Evolutionary conservation across 352 stramenopile species (phyloP), one percentile per base, ranked within the genome.

Genomic region (Globisporangium paddicum): DNA sequence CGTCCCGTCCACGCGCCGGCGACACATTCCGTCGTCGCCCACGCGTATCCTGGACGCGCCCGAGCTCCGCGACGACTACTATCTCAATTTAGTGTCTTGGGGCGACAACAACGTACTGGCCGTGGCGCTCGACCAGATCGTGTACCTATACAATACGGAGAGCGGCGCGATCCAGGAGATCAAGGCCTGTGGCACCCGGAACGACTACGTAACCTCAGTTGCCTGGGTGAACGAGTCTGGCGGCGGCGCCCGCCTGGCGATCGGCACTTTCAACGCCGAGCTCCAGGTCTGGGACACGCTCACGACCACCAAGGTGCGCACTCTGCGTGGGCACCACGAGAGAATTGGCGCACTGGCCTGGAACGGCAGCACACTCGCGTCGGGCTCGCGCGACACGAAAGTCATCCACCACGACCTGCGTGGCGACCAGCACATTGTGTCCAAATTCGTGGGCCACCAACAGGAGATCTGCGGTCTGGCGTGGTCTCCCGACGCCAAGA

Each of bases 31-130:
- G 6, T 76, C 66, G 28, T 70, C 65, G n/a, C 67, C 76, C 3
- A 70, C 62, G 13, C 77, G 90, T n/a, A 97, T 98, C 62, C 68
- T 99, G 13, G 96, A 99, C 74, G 96, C 96, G 8, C 96, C 96
- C 0, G 93, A 98, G 51, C 70, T 99, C 25, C 80, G 96, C 11
- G 95, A 99, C 71, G 96, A 99, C 67, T 99, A 98, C 75, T 98
- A 99, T 66, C 69, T 99, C 32, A 99, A 99, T 68, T 72, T 99
- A 18, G 75, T 99, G 16, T 94, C 89, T 32, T 99, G 97, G 97
- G 89, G 90, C 52, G 67, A 79, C 48, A 96, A 88, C 65, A 98
- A 98, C 72, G 62, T 98, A 44, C 68, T 99, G 26, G 96, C 96
- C 0, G 93, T 99, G 3, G 96, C 94, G 19, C 77, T 99, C 8